These are phyloP conservation scores for Wickerhamiella australiensis DNA, from an alignment of 805 yeast genomes.

Conservation along the genomic window DNA sequence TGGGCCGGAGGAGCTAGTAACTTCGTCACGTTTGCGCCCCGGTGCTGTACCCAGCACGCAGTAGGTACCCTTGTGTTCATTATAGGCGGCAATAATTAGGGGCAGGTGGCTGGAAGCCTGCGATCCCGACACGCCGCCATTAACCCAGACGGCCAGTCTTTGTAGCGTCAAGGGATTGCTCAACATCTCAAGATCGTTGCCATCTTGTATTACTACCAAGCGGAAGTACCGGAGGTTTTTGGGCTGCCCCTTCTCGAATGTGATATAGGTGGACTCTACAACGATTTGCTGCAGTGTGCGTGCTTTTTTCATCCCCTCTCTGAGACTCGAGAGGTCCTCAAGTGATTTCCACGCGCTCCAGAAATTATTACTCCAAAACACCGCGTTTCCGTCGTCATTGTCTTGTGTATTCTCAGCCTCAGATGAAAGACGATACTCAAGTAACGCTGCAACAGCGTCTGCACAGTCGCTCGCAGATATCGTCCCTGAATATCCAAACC, in stretches of 20 bases:
- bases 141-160: slow-evolving; percentile 79
- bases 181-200: slow-evolving; percentile 66
- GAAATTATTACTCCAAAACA: slow-evolving; percentile 62
- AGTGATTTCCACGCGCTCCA: slow-evolving; percentile 60
- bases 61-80: slow-evolving; percentile 60
- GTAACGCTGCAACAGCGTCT: slow-evolving; percentile 71
- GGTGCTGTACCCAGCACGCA: slow-evolving; percentile 86
- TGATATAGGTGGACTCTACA: slow-evolving; percentile 79
- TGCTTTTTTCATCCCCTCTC: slow-evolving; percentile 73
- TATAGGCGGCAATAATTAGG: slow-evolving; percentile 72
- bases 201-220: slow-evolving; percentile 79
- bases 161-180: slow-evolving; percentile 76
- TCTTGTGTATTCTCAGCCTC: background rate
- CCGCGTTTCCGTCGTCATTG: slow-evolving; percentile 31
- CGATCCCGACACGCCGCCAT: slow-evolving; percentile 77
- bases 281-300: slow-evolving; percentile 69
- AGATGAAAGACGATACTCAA: slow-evolving; percentile 36
- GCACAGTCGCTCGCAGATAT: slow-evolving; percentile 88
- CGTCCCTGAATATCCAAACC: slow-evolving; percentile 78
- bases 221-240: slow-evolving; percentile 71
- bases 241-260: slow-evolving; percentile 68
- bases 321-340: slow-evolving; percentile 40
- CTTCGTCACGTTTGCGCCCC: slow-evolving; percentile 44
- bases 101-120: slow-evolving; percentile 52
- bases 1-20: slow-evolving; percentile 18